Evolutionary conservation across 192 early-diverging fungal species (phyloP).

Genomic region (Dissophora ornata): DNA sequence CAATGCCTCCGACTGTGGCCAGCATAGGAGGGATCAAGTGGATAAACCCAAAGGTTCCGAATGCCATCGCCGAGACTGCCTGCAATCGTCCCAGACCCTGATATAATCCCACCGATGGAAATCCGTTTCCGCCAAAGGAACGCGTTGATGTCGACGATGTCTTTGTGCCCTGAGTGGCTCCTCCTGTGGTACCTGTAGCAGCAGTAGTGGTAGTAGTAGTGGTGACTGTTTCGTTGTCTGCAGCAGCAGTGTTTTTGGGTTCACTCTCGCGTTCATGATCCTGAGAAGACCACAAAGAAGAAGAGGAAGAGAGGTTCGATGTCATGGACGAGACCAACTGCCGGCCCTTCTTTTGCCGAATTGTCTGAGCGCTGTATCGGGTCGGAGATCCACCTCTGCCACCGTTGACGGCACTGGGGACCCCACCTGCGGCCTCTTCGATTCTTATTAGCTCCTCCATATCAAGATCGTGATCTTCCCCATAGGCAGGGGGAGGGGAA

Average conservation of each 20-base stretch:
- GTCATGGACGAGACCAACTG: constrained; percentile 35
- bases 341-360: constrained; percentile 46
- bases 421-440: constrained; percentile 5
- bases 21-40: constrained; percentile 49
- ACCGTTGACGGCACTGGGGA: background rate
- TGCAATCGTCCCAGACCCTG: constrained; percentile 44
- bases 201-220: too few species aligned
- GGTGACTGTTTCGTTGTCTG: background rate
- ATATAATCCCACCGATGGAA: constrained; percentile 42
- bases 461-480: constrained; percentile 3
- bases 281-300: background rate
- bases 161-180: too few species aligned
- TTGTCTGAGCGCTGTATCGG: constrained; percentile 25
- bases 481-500: background rate
- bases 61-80: constrained; percentile 37
- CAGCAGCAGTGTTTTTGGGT: background rate
- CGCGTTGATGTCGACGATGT: background rate
- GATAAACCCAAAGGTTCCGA: constrained; percentile 45
- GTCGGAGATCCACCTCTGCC: constrained; percentile 4
- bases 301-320: background rate
- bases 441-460: constrained; percentile 30
- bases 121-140: background rate
- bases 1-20: constrained; percentile 48
- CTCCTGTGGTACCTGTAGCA: too few species aligned
- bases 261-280: background rate